Evolutionary conservation across 306 rosid genomes (phyloP), one percentile per base, ranked within the genome.

Genomic region (Malus asiatica): DNA sequence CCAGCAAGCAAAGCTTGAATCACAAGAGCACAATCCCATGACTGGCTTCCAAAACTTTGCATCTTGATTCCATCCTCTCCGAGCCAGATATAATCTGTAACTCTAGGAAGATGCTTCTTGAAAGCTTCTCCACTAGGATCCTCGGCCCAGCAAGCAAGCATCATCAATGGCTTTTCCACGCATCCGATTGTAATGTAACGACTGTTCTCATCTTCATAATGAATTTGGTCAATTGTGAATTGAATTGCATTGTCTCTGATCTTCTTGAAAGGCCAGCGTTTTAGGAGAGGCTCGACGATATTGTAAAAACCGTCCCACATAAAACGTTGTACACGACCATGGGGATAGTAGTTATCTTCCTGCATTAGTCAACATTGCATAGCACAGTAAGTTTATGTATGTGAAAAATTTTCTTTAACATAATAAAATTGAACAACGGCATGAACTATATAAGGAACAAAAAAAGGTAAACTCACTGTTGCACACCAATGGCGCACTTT

Each of bases 401-500:
- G 58, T 42, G 44, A 73, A 27, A 11, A n/a, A 12, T 33, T 27
- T 55, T 62, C 19, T 48, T 35, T n/a, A 22, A 6, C 66, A 67
- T 4, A n/a, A 67, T 67, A 63, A 63, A 63, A 12, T 30, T 63
- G 44, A 35, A 25, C 4, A 25, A 75, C 29, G 45, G 7, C 53
- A 35, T 13, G 46, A 66, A 15, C 9, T 38, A 2, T 15, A 15
- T 0, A 15, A 22, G 11, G 32, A n/a, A 33, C 2, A 38, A 11
- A 65, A 65, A 65, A 35, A 5, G 6, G 16, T 11, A 7, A 9
- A 20, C n/a, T 55, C 7, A 87, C 96, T 78, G 82, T 66, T 68
- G 90, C 85, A 30, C 98, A 93, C 10, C 57, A 78, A 48, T 89
- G 98, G n/a, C 97, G 90, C 12, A 81, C 81, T 75, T 77, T 82